Evolutionary conservation across 2,329 filamentous ascomycete species (phyloP).

Genomic region (Thelonectria rubi): DNA sequence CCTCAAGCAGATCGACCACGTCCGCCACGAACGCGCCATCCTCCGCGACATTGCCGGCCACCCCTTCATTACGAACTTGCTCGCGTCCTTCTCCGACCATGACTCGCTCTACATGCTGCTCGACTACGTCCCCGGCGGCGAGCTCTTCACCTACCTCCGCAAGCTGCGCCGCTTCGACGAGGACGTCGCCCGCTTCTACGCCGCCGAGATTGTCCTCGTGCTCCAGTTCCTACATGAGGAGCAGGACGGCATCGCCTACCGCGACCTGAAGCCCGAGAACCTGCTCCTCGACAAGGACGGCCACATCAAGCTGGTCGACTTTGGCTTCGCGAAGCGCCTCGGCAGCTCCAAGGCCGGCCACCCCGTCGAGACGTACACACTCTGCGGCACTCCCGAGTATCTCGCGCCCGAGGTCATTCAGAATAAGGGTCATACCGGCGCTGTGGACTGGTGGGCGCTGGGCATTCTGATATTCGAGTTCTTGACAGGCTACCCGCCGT

Average conservation of each 20-base stretch:
- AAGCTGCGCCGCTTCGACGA: constrained; percentile 83
- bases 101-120: constrained; percentile 85
- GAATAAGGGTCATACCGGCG: constrained; percentile 78
- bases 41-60: constrained; percentile 80
- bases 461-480: constrained; percentile 88
- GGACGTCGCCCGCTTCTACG: constrained; percentile 80
- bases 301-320: constrained; percentile 85
- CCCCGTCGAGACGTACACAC: constrained; percentile 77
- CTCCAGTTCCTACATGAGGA: constrained; percentile 83
- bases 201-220: constrained; percentile 83
- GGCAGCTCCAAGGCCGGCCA: constrained; percentile 59
- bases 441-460: constrained; percentile 89
- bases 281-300: constrained; percentile 79
- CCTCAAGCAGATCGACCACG: constrained; percentile 87
- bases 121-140: constrained; percentile 84
- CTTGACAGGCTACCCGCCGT: constrained; percentile 83
- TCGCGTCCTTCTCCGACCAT: constrained; percentile 80
- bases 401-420: constrained; percentile 86
- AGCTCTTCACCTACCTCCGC: constrained; percentile 84
- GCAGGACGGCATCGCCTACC: constrained; percentile 80
- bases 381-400: constrained; percentile 86
- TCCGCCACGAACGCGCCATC: constrained; percentile 82
- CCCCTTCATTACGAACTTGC: constrained; percentile 83
- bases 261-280: constrained; percentile 86
- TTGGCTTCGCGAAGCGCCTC: constrained; percentile 84